Conservation (phyloP, 1,284 basidiomycete species). For the Testicularia cyperi region DNA sequence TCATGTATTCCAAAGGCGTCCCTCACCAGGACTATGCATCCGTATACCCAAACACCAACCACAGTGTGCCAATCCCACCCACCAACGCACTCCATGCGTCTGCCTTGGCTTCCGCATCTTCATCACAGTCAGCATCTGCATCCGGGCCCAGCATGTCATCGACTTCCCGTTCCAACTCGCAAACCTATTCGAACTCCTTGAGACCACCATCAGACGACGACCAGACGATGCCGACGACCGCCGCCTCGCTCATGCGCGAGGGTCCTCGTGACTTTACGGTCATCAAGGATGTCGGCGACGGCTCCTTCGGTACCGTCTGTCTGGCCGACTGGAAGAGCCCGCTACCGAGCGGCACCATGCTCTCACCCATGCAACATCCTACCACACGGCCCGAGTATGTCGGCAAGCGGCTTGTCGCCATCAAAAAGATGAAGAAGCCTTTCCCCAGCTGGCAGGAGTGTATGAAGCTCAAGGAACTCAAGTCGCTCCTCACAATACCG, state of each 20-base stretch:
- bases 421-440: slow-evolving; percentile 97
- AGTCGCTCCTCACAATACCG: slow-evolving; percentile 91
- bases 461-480: slow-evolving; percentile 89
- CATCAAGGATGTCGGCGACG: slow-evolving; percentile 56
- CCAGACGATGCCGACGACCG: slow-evolving; percentile 38
- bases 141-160: neutral
- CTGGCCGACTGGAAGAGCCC: slow-evolving; percentile 98
- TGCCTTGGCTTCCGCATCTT: too few relatives aligned
- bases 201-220: slow-evolving; percentile 18
- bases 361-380: slow-evolving; percentile 61
- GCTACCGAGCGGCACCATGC: slow-evolving; percentile 63
- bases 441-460: slow-evolving; percentile 99
- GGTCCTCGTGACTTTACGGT: slow-evolving; percentile 52
- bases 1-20: too few relatives aligned
- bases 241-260: slow-evolving; percentile 52
- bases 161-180: neutral
- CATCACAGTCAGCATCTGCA: too few relatives aligned
- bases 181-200: too few relatives aligned
- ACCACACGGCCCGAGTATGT: slow-evolving; percentile 86
- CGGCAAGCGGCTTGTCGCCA: slow-evolving; percentile 89
- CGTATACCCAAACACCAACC: too few relatives aligned
- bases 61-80: too few relatives aligned
- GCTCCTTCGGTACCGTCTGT: slow-evolving; percentile 84
- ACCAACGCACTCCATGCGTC: neutral
- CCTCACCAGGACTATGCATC: too few relatives aligned